Evolutionary conservation across 2,329 filamentous ascomycete genomes (phyloP), one percentile per base, ranked within the genome.

Genomic region (Microcyclospora pomicola): DNA sequence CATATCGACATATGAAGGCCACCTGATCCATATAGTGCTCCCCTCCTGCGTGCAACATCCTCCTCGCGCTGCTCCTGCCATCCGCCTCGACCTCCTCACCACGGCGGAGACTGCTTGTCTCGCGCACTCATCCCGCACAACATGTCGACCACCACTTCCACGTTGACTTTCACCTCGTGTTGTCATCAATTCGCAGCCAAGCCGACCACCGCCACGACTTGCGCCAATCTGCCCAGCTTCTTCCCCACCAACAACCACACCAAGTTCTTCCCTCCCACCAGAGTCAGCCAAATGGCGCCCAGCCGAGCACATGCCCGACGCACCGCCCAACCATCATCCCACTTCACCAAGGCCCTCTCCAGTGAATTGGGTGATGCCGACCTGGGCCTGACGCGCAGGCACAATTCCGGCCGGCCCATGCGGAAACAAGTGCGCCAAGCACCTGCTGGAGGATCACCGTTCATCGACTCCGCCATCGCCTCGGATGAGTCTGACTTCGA

Each of bases 361-460:
- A 24, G 19, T 14, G 50, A 56, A 38, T 47, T 54, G 9, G 53
- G 48, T 15, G 43, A 46, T 2, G 49, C 40, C 30, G 43, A 52
- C 38, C 48, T 49, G 32, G 43, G 44, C 13, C 52, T 55, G 31
- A 50, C 54, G 34, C 60, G 59, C 52, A 64, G 63, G 46, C 46
- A 54, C 33, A 47, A 49, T 38, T 65, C 61, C 7, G 64, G 64
- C 34, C 55, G 64, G 5, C 64, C 64, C 6, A 57, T 66, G n/a
- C 59, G 64, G 31, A 48, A 46, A 35, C 30, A n/a, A n/a, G 30
- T 9, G 30, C 30, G 14, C 30, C 30, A 31, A 15, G 57, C 27
- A 57, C 50, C 27, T 58, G 59, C n/a, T 59, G 61, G 42, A 11
- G 45, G 49, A 6, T 58, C 52, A 2, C 61, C 55, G n/a, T 67